A percentile compares a stretch with the other conserved stretches of the same genome.
Conservation (phyloP, 1,139 yeast genomes). For the Eremothecium sinecaudum region DNA sequence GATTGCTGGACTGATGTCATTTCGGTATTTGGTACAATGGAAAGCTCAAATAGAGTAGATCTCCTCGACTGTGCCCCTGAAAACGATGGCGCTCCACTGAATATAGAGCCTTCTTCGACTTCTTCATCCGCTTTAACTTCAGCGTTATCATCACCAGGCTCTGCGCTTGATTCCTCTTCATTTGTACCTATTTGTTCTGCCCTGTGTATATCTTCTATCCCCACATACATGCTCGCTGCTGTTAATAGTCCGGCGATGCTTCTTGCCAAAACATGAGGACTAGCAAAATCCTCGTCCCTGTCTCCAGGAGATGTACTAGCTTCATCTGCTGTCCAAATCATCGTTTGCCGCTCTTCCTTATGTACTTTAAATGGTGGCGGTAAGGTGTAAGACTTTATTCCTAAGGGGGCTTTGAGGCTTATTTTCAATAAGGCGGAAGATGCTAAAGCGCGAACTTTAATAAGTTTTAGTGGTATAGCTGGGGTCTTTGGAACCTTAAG, state of each 20-base stretch:
- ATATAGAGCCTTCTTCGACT: neutral
- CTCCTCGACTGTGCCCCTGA: conserved; percentile 9
- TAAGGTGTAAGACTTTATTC: neutral
- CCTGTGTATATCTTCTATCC: conserved; percentile 31
- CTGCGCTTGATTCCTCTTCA: conserved; percentile 12
- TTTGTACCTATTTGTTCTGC: conserved; percentile 20
- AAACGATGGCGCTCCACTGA: neutral
- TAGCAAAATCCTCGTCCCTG: conserved; percentile 28
- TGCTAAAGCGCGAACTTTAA: too few relatives aligned
- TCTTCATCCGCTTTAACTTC: conserved; percentile 9
- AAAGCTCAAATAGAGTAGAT: conserved; percentile 10
- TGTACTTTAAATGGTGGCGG: neutral
- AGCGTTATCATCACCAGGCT: conserved; percentile 8
- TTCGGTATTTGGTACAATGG: conserved; percentile 14
- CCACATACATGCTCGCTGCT: conserved; percentile 45
- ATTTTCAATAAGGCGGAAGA: too few relatives aligned
- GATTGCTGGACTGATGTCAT: conserved; percentile 11
- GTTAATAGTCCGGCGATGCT: conserved; percentile 44
- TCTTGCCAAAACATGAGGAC: conserved; percentile 35
- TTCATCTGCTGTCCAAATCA: neutral
- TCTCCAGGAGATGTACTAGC: conserved; percentile 6
- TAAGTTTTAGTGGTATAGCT: too few relatives aligned
- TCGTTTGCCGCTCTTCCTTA: conserved; percentile 1
- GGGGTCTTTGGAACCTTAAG: too few relatives aligned
- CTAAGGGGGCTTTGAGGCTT: conserved; percentile 3